phyloP scores from a whole-genome alignment of 73 alveolate species.

The Paramecium pentaurelia region DNA sequence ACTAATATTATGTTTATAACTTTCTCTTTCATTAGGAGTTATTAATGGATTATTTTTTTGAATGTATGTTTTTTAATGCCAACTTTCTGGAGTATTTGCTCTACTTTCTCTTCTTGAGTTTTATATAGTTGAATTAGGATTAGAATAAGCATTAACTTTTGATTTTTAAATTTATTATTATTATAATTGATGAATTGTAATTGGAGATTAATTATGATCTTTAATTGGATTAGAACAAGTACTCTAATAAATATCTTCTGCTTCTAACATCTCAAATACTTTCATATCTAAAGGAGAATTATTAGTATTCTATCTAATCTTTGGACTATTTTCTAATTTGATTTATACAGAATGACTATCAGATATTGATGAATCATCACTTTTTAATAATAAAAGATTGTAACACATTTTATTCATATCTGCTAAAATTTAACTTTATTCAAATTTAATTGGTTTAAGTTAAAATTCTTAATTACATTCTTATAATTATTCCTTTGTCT shows the following conservation, averaged over 20 bases:
- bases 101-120: conserved; percentile 35
- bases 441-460: background rate
- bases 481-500: background rate
- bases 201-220: background rate
- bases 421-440: background rate
- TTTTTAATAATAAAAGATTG: background rate
- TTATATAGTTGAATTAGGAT: background rate
- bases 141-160: background rate
- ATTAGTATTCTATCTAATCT: background rate
- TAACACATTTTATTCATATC: conserved; percentile 42
- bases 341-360: background rate
- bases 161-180: background rate
- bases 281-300: background rate
- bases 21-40: conserved; percentile 6
- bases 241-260: conserved; percentile 18
- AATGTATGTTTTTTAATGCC: background rate
- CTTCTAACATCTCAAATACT: conserved; percentile 18
- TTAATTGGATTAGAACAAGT: conserved; percentile 1
- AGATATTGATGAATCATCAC: background rate
- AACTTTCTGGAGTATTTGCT: conserved; percentile 37
- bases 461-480: background rate
- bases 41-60: background rate
- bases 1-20: background rate
- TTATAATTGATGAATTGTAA: background rate
- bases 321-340: background rate